Conservation (phyloP, 2,329 filamentous ascomycete species). For the Colletotrichum filicis region DNA sequence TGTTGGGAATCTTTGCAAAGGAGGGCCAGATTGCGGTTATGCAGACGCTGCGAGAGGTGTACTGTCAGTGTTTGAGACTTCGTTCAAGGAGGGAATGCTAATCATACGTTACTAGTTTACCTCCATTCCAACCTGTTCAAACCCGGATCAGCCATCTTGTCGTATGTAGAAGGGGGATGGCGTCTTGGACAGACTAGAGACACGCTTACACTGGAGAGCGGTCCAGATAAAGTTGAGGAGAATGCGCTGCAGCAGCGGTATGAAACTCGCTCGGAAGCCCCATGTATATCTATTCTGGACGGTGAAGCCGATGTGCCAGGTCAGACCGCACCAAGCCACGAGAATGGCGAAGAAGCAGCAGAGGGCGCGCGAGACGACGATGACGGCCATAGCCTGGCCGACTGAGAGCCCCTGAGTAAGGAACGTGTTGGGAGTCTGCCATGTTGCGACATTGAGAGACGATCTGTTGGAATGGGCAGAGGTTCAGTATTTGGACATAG, state of each 20-base stretch:
- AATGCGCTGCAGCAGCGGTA: slow-evolving; percentile 57
- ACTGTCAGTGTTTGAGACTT: background rate
- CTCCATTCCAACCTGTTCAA: background rate
- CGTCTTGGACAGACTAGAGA: background rate
- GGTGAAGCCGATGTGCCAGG: slow-evolving; percentile 62
- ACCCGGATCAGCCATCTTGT: background rate
- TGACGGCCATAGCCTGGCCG: slow-evolving; percentile 58
- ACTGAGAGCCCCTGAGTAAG: slow-evolving; percentile 59
- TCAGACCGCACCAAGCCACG: slow-evolving; percentile 58
- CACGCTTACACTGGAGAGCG: background rate
- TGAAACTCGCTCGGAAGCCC: slow-evolving; percentile 60
- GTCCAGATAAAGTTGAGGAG: slow-evolving; percentile 60
- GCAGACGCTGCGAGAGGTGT: slow-evolving; percentile 41
- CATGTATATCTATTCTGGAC: slow-evolving; percentile 61
- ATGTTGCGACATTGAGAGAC: slow-evolving; percentile 53
- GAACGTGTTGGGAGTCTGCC: slow-evolving; percentile 59
- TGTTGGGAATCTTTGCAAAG: slow-evolving; percentile 55
- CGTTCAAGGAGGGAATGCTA: background rate
- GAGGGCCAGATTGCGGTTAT: slow-evolving; percentile 58
- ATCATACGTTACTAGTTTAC: background rate
- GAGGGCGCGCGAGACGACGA: slow-evolving; percentile 54
- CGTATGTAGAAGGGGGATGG: accelerated
- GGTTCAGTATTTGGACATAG: background rate
- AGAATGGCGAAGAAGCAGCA: slow-evolving; percentile 55
- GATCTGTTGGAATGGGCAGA: slow-evolving; percentile 17